Base-by-base conservation (phyloP, 2,329 filamentous ascomycete genomes). In the Microsporum audouinii region DNA sequence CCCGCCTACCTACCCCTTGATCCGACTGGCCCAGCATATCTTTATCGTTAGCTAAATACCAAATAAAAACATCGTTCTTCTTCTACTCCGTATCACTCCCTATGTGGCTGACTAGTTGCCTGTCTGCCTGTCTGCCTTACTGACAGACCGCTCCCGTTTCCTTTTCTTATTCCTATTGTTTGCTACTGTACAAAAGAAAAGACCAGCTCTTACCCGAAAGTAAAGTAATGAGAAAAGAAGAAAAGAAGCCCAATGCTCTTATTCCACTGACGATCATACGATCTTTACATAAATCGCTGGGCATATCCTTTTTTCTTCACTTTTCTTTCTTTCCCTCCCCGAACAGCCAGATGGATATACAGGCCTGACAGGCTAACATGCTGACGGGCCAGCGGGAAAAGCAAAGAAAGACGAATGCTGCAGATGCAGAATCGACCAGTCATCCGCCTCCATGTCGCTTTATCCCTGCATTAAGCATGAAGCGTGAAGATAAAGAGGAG, bases 381-480 rank as follows among this genome's bases (percentile, higher is more conserved):
- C 27, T 23, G 27, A 31, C 8, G 7, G 23, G 45, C 23, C 23
- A 51, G 23, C 43, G 43, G 43, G 43, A 47, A 47, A 51, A 31
- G 27, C 8, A 51, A 51, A 51, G 23, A 51, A 29, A 31, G 3
- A 12, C 12, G 31, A 33, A 31, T 12, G 23, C 23, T 14, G 27
- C 23, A 29, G 23, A 14, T 33, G 12, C 45, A 51, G 45, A 51
- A 31, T 31, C 2, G 27, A 31, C 23, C 45, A 51, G 23, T 51
- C 3, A 29, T 12, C 31, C 45, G 23, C 27, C 27, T 31, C 27
- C 45, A 33, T 51, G 27, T 49, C 31, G 29, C 23, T 23, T 29
- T n/a, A 55, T 55, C 51, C 51, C 51, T 55, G 51, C 51, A 36
- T 55, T 31, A 53, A 38, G 31, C 51, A 55, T 36, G 51, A 55